Evolutionary conservation across 2,329 filamentous ascomycete genomes (phyloP).

Genomic region (Calonectria honghensis): DNA sequence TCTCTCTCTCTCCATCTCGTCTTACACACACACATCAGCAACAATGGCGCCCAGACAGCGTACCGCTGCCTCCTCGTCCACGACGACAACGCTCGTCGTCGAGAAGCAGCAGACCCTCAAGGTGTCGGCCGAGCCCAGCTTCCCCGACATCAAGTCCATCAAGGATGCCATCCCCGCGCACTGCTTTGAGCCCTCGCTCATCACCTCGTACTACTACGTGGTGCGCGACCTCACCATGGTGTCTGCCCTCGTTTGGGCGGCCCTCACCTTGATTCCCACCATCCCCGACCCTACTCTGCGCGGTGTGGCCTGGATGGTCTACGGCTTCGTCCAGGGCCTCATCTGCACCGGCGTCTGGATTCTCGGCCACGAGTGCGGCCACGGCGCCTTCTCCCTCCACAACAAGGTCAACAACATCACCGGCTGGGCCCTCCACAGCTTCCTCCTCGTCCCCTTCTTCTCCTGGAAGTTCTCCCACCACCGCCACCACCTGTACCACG

Average conservation of each 20-base stretch:
- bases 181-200: conserved; percentile 75
- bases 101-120: conserved; percentile 39
- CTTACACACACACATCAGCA: not conserved
- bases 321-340: conserved; percentile 79
- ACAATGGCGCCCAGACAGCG: conserved; percentile 54
- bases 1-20: not conserved
- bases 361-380: conserved; percentile 82
- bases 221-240: conserved; percentile 73
- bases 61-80: conserved; percentile 47
- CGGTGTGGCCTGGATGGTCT: conserved; percentile 71
- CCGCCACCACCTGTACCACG: conserved; percentile 81
- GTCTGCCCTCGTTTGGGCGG: conserved; percentile 68
- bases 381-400: conserved; percentile 79
- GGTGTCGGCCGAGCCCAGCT: conserved; percentile 47
- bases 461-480: conserved; percentile 83
- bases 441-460: conserved; percentile 81
- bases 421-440: conserved; percentile 80
- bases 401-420: conserved; percentile 75
- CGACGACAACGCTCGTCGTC: conserved; percentile 32
- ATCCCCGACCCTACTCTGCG: conserved; percentile 67
- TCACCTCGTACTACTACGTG: conserved; percentile 73
- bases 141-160: conserved; percentile 57
- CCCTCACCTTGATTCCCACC: conserved; percentile 72
- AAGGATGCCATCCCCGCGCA: conserved; percentile 73
- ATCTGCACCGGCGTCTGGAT: conserved; percentile 83